These are phyloP conservation scores for Naganishia albida DNA, from an alignment of 1,284 basidiomycete species.

Conservation along the genomic window DNA sequence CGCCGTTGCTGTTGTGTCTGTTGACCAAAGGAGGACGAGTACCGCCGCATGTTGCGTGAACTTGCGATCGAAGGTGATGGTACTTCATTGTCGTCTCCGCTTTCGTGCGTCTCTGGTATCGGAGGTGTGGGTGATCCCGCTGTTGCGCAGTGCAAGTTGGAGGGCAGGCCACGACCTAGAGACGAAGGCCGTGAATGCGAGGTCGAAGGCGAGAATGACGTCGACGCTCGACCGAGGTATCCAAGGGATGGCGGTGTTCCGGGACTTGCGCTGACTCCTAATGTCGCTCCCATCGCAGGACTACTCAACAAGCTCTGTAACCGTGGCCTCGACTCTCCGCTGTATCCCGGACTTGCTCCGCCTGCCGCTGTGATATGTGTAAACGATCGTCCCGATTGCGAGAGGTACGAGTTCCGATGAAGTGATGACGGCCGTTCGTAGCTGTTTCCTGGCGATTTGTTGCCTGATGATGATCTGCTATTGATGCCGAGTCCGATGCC, in stretches of 20 bases:
- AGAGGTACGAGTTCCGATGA: slow-evolving; percentile 49
- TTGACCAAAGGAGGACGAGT: slow-evolving; percentile 46
- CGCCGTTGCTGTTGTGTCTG: slow-evolving; percentile 26
- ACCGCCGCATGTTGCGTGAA: slow-evolving; percentile 44
- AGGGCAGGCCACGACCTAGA: slow-evolving; percentile 33
- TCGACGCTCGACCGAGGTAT: slow-evolving; percentile 35
- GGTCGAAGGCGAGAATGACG: slow-evolving; percentile 14
- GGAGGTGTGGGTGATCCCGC: slow-evolving; percentile 44
- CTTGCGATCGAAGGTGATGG: slow-evolving; percentile 14
- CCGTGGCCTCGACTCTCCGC: slow-evolving; percentile 43
- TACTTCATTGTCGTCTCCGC: slow-evolving; percentile 23
- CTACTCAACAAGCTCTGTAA: slow-evolving; percentile 38
- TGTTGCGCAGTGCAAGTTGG: slow-evolving; percentile 34
- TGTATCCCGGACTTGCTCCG: slow-evolving; percentile 1
- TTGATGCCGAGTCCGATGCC: neutral
- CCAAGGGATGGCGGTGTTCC: slow-evolving; percentile 34
- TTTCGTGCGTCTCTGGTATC: slow-evolving; percentile 39
- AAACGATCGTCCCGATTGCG: slow-evolving; percentile 52
- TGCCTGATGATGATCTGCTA: slow-evolving; percentile 15
- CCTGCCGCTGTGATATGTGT: slow-evolving; percentile 43
- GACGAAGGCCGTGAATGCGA: slow-evolving; percentile 7
- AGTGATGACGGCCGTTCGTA: slow-evolving; percentile 38
- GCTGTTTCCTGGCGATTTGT: slow-evolving; percentile 1
- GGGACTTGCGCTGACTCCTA: slow-evolving; percentile 37
- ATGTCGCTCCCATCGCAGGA: slow-evolving; percentile 29